Percentiles rank a stretch among this genome's conserved stretches.
These are phyloP conservation scores for Torulaspora gathmanii DNA, from an alignment of 805 yeast genomes.

Conservation along the genomic window DNA sequence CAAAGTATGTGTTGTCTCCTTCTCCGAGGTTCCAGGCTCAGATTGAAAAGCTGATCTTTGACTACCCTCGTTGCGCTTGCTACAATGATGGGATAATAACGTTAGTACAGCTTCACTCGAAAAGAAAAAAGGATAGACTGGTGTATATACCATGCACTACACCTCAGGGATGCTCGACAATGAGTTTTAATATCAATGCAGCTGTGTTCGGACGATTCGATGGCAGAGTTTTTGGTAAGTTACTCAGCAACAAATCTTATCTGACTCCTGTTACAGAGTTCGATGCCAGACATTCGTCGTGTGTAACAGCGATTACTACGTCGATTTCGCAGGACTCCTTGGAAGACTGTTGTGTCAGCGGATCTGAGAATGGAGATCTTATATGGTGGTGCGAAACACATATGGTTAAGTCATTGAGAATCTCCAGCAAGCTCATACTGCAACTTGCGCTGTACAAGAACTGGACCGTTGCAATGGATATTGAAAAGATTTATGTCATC, in stretches of 20 bases:
- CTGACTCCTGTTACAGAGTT: conserved; percentile 34
- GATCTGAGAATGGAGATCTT: conserved; percentile 32
- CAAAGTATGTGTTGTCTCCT: conserved; percentile 32
- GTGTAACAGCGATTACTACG: conserved; percentile 33
- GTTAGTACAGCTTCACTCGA: conserved; percentile 30
- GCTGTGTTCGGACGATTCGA: conserved; percentile 37
- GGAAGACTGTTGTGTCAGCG: conserved; percentile 32
- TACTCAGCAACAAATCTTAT: conserved; percentile 33
- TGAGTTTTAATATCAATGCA: conserved; percentile 34
- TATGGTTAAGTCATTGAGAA: conserved; percentile 12
- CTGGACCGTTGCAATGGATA: conserved; percentile 27
- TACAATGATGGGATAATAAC: conserved; percentile 37
- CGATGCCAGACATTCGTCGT: conserved; percentile 24
- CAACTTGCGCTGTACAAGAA: conserved; percentile 23
- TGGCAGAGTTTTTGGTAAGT: conserved; percentile 35
- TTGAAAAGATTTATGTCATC: conserved; percentile 24
- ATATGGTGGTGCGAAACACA: conserved; percentile 36
- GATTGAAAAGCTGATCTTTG: conserved; percentile 32
- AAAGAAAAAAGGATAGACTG: conserved; percentile 26
- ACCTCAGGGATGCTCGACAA: conserved; percentile 37
- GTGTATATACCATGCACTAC: conserved; percentile 37
- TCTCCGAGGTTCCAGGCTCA: conserved; percentile 22
- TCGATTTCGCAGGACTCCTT: conserved; percentile 23
- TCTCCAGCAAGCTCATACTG: conserved; percentile 24
- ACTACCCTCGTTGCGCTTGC: conserved; percentile 35